These are phyloP conservation scores for Penicillium sp. DNA, from an alignment of 2,329 filamentous ascomycete species.

Conservation along the genomic window DNA sequence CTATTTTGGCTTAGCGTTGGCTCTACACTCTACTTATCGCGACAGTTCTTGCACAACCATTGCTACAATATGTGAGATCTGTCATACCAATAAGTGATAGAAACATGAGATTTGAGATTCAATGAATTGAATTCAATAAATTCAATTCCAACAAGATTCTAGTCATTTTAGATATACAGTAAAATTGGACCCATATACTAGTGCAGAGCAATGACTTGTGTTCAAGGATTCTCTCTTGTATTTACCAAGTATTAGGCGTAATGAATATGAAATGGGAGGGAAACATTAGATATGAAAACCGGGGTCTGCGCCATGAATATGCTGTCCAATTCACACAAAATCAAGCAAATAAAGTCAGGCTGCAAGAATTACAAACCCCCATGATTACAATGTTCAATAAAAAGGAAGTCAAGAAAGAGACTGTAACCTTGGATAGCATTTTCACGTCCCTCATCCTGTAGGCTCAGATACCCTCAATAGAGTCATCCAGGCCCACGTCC, in stretches of 20 bases:
- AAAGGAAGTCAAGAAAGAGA: slow-evolving; percentile 4
- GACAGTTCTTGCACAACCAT: neutral
- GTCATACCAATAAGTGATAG: neutral
- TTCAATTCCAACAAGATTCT: neutral
- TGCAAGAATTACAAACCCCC: slow-evolving; percentile 16
- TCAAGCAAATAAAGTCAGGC: slow-evolving; percentile 3
- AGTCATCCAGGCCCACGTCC: neutral
- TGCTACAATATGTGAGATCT: no score
- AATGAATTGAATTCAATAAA: no score
- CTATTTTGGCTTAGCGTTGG: slow-evolving; percentile 11
- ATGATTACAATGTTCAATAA: slow-evolving; percentile 8
- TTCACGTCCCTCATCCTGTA: slow-evolving; percentile 20
- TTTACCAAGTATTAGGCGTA: slow-evolving; percentile 16
- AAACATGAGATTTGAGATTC: neutral
- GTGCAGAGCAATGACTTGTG: neutral
- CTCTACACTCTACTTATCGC: neutral
- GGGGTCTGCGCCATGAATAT: slow-evolving; percentile 12
- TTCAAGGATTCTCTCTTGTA: neutral
- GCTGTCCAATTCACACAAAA: slow-evolving; percentile 12
- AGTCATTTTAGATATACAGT: neutral
- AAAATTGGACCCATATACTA: neutral
- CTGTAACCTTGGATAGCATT: slow-evolving; percentile 13
- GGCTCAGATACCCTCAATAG: neutral
- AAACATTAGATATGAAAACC: neutral
- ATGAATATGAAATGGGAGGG: slow-evolving; percentile 2